Evolutionary conservation across 192 early-diverging fungal species (phyloP), one percentile per base, ranked within the genome.

Genomic region (Dissophora ornata): DNA sequence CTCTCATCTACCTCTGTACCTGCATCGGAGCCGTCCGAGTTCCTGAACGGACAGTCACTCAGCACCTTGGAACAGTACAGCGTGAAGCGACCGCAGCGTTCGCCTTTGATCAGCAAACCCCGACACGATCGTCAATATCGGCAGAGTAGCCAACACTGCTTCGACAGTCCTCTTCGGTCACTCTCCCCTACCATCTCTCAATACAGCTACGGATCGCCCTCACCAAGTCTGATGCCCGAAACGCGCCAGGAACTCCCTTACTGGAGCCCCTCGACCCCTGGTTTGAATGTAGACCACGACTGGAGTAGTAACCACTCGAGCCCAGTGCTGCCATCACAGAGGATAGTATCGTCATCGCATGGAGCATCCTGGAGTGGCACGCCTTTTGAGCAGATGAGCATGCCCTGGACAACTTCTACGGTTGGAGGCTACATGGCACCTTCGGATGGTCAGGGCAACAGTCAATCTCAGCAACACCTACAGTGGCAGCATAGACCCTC

Each of bases 181-280:
- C 38, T 30, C 21, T 61, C 68, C 25, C 68, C 68, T 24, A 10
- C 52, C 7, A 12, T 6, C 1, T 52, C 67, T 1, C 47, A 55
- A 18, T 68, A 52, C 50, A 69, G 41, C 32, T 40, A 34, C 16
- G 19, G 28, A 12, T 59, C 57, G 13, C 52, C 62, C 4, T 66
- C 71, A 28, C 71, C 71, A 38, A 38, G 13, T 38, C 42, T 61
- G 33, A 51, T 59, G 1, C 16, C 38, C 26, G n/a, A 9, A n/a
- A n/a, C 18, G 18, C 10, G 40, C 25, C 53, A 46, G 4, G 71
- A 66, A 44, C 50, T 70, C 29, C 57, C 71, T 21, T 67, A 75
- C 44, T 75, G 71, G 71, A 61, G 62, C 41, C 62, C 71, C 6
- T 55, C 71, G 10, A 66, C 71, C 1, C 71, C 71, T 0, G 53